These are phyloP conservation scores for Angophora floribunda DNA, from an alignment of 345 rosid species.

Conservation along the genomic window DNA sequence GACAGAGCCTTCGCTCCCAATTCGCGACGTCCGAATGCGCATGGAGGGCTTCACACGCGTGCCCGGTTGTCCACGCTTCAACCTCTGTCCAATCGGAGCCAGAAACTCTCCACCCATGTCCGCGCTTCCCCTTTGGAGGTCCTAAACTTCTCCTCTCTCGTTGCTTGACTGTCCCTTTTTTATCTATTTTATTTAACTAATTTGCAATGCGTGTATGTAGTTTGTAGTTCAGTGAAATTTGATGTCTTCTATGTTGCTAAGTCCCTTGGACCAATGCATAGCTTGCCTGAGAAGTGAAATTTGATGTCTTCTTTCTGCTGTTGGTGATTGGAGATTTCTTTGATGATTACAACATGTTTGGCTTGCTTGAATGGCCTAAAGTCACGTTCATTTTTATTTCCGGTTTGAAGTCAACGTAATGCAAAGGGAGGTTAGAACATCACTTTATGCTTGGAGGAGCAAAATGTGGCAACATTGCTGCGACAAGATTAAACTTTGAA, in stretches of 20 bases:
- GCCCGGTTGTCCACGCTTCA: constrained; percentile 56
- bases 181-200: neutral
- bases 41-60: constrained; percentile 71
- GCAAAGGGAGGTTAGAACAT: neutral
- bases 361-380: neutral
- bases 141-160: neutral
- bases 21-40: constrained; percentile 77
- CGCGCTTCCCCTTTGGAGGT: constrained; percentile 96
- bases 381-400: neutral
- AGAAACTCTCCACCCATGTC: constrained; percentile 64
- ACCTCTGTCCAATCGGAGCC: constrained; percentile 71
- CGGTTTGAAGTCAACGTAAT: neutral
- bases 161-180: neutral
- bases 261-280: neutral
- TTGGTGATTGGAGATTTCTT: neutral
- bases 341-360: neutral
- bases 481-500: neutral
- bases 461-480: neutral
- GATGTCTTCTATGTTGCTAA: neutral
- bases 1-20: constrained; percentile 47
- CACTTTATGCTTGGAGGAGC: neutral
- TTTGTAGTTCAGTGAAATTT: constrained; percentile 33
- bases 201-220: constrained; percentile 5
- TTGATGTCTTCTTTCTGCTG: neutral
- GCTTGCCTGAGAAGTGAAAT: neutral